These are phyloP conservation scores for Wickerhamomyces canadensis DNA, from an alignment of 805 yeast genomes.

Conservation along the genomic window DNA sequence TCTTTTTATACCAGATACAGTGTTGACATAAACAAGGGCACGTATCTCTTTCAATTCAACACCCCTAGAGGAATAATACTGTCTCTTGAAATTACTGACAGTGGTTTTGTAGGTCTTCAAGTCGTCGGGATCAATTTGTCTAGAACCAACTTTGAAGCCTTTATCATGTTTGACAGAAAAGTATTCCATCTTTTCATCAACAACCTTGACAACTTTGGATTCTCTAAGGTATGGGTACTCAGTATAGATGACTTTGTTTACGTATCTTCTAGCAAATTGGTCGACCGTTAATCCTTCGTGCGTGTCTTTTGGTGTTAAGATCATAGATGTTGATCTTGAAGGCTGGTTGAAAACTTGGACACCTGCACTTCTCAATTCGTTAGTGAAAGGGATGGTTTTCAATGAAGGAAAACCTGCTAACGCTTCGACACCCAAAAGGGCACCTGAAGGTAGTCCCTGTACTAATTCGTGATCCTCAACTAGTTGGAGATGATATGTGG, in stretches of 20 bases:
- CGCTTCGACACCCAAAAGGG: constrained; percentile 60
- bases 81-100: constrained; percentile 32
- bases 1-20: constrained; percentile 74
- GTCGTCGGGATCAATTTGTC: constrained; percentile 43
- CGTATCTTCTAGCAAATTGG: constrained; percentile 58
- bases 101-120: constrained; percentile 39
- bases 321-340: constrained; percentile 75
- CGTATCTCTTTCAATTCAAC: constrained; percentile 47
- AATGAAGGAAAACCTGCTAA: constrained; percentile 91
- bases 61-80: constrained; percentile 53
- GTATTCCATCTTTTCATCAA: constrained; percentile 48
- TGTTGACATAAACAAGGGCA: constrained; percentile 63
- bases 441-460: constrained; percentile 61
- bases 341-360: constrained; percentile 81
- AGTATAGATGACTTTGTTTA: constrained; percentile 62
- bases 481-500: constrained; percentile 45
- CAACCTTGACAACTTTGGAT: constrained; percentile 59
- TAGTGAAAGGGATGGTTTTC: constrained; percentile 56
- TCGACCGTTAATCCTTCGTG: constrained; percentile 52
- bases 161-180: constrained; percentile 25
- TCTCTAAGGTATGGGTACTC: constrained; percentile 92
- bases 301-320: constrained; percentile 53
- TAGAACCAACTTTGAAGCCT: constrained; percentile 28
- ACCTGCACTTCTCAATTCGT: constrained; percentile 51
- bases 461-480: constrained; percentile 33